phyloP scores from a whole-genome alignment of 75 land plant species.

The Sequoia sempervirens region DNA sequence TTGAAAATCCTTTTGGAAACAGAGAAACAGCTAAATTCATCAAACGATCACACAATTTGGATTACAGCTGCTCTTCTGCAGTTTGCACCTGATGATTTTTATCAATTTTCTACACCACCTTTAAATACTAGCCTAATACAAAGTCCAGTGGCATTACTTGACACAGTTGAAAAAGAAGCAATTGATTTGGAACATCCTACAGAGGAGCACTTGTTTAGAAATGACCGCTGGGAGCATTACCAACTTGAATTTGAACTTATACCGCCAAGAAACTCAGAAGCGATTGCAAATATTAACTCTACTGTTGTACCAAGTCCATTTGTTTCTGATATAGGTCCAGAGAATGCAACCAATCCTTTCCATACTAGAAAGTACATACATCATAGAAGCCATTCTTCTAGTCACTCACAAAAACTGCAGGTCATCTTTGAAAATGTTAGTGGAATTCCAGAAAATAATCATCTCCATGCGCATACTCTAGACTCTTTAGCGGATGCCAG shows the following conservation, averaged over 20 bases:
- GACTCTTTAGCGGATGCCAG: background rate
- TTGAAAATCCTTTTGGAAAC: conserved; percentile 37
- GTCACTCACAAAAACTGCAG: background rate
- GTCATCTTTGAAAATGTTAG: conserved; percentile 1
- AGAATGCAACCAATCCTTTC: background rate
- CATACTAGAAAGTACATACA: background rate
- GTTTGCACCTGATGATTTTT: conserved; percentile 19
- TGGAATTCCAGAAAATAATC: background rate
- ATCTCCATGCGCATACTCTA: background rate
- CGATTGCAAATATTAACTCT: background rate
- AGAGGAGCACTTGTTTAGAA: background rate
- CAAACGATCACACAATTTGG: conserved; percentile 36
- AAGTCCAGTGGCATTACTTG: background rate
- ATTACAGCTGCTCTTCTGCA: conserved; percentile 41
- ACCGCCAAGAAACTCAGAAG: background rate
- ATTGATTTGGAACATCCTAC: background rate
- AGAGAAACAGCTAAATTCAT: conserved; percentile 30
- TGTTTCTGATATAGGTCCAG: background rate
- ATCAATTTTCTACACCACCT: background rate
- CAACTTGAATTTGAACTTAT: background rate
- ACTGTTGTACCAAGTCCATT: background rate
- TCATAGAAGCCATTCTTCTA: background rate
- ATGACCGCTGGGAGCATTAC: conserved; percentile 2
- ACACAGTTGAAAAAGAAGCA: background rate
- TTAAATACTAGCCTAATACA: background rate